These are phyloP conservation scores for Teunomyces atbi DNA, from an alignment of 805 yeast species.

Conservation along the genomic window DNA sequence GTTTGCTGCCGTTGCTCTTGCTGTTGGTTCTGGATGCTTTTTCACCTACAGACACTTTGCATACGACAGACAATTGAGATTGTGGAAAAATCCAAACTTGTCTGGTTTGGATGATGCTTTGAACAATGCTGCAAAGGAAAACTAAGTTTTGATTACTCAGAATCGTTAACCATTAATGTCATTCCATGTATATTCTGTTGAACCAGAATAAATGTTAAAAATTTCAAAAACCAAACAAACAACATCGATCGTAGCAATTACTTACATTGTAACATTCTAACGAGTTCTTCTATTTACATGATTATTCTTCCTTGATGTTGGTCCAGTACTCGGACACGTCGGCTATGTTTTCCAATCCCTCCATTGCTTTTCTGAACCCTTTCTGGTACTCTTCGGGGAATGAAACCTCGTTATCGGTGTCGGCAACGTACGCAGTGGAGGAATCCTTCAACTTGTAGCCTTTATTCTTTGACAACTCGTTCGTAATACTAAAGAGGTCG, in stretches of 20 bases:
- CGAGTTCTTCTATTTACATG: neutral
- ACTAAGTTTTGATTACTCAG: neutral
- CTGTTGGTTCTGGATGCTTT: slow-evolving; percentile 34
- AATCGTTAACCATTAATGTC: neutral
- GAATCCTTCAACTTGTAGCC: slow-evolving; percentile 66
- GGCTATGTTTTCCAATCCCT: slow-evolving; percentile 68
- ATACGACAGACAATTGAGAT: slow-evolving; percentile 44
- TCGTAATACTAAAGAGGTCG: slow-evolving; percentile 61
- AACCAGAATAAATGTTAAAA: slow-evolving; percentile 2
- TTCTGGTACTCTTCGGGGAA: slow-evolving; percentile 52
- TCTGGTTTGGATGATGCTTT: slow-evolving; percentile 42
- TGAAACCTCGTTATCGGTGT: slow-evolving; percentile 55
- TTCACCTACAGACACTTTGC: slow-evolving; percentile 50
- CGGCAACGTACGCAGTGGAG: slow-evolving; percentile 66
- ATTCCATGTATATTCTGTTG: neutral
- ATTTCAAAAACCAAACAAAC: too few species aligned
- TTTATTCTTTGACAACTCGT: slow-evolving; percentile 44
- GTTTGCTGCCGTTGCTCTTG: slow-evolving; percentile 45
- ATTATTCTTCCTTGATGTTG: slow-evolving; percentile 43
- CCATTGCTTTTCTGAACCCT: slow-evolving; percentile 56
- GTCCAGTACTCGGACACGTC: slow-evolving; percentile 82
- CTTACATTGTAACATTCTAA: neutral
- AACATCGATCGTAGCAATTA: neutral
- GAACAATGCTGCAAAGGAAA: slow-evolving; percentile 32
- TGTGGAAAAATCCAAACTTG: slow-evolving; percentile 46